phyloP scores from a whole-genome alignment of 352 stramenopile species.

The Globisporangium echinulatum region DNA sequence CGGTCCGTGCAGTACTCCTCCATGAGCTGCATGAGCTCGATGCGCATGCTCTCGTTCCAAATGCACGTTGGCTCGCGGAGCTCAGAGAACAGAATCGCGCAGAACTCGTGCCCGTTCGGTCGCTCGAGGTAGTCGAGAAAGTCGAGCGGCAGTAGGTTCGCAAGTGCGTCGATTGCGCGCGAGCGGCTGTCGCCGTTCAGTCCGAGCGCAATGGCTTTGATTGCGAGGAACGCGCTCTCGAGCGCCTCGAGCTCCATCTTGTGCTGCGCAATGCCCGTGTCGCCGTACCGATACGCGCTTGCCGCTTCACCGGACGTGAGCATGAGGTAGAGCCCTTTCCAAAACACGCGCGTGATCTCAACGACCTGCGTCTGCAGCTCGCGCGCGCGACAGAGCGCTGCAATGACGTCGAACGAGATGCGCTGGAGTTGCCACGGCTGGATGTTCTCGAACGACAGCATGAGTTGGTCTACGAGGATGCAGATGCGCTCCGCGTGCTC shows the following conservation, averaged over 20 bases:
- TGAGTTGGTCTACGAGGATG: slow-evolving; percentile 53
- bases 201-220: slow-evolving; percentile 58
- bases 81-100: slow-evolving; percentile 55
- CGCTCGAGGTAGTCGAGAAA: slow-evolving; percentile 73
- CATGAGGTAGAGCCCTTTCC: slow-evolving; percentile 74
- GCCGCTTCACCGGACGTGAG: slow-evolving; percentile 57
- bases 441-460: slow-evolving; percentile 67
- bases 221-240: slow-evolving; percentile 59
- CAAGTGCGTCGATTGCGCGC: slow-evolving; percentile 47
- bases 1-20: slow-evolving; percentile 64
- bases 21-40: slow-evolving; percentile 65
- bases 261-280: slow-evolving; percentile 22
- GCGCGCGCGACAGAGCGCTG: slow-evolving; percentile 46
- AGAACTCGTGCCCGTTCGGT: slow-evolving; percentile 68
- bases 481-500: slow-evolving; percentile 45
- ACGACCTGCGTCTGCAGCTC: slow-evolving; percentile 64
- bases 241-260: slow-evolving; percentile 72
- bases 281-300: slow-evolving; percentile 27
- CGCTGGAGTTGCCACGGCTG: slow-evolving; percentile 76
- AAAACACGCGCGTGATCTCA: slow-evolving; percentile 59
- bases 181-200: slow-evolving; percentile 43
- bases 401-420: slow-evolving; percentile 68
- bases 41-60: slow-evolving; percentile 59
- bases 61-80: slow-evolving; percentile 75
- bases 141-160: slow-evolving; percentile 61